Percentiles rank a stretch among this genome's conserved stretches.
Evolutionary conservation across 2,329 filamentous ascomycete genomes (phyloP).

Genomic region (Laburnicola sp.): DNA sequence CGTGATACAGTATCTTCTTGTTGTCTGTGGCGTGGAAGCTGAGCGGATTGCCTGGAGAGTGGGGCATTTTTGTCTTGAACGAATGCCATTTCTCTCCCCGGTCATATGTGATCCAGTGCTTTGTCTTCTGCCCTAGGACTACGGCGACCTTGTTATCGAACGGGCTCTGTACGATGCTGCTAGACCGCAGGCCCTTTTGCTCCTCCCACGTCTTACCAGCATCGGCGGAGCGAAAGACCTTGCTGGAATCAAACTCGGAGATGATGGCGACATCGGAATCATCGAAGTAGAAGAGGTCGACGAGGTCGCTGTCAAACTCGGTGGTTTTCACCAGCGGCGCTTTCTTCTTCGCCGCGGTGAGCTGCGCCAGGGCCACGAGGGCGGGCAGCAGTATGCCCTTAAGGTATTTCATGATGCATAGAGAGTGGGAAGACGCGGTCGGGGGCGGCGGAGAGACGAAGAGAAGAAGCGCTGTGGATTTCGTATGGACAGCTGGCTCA

Average conservation of each 20-base stretch:
- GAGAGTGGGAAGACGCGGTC: constrained; percentile 23
- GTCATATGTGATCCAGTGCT: constrained; percentile 83
- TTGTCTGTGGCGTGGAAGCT: constrained; percentile 82
- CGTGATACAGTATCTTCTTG: constrained; percentile 81
- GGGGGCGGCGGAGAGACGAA: constrained; percentile 13
- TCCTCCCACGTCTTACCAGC: constrained; percentile 76
- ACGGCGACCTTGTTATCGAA: constrained; percentile 80
- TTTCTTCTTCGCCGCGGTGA: constrained; percentile 57
- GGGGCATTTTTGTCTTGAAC: constrained; percentile 64
- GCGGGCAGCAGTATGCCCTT: constrained; percentile 52
- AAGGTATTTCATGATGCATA: constrained; percentile 46
- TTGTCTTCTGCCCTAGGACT: constrained; percentile 67
- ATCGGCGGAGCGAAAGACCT: constrained; percentile 77
- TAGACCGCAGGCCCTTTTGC: constrained; percentile 63
- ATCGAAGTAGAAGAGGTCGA: constrained; percentile 84
- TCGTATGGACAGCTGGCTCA: constrained; percentile 42
- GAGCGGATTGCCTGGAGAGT: constrained; percentile 64
- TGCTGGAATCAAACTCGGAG: constrained; percentile 65
- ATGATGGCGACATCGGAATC: constrained; percentile 81
- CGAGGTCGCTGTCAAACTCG: constrained; percentile 67
- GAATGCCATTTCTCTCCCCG: constrained; percentile 77
- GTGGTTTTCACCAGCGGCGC: constrained; percentile 67
- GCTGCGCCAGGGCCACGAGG: constrained; percentile 52
- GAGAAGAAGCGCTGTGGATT: no score
- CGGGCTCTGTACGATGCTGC: constrained; percentile 73